Evolutionary conservation across 2,329 filamentous ascomycete genomes (phyloP).

Genomic region (Nigrospora osmanthi): DNA sequence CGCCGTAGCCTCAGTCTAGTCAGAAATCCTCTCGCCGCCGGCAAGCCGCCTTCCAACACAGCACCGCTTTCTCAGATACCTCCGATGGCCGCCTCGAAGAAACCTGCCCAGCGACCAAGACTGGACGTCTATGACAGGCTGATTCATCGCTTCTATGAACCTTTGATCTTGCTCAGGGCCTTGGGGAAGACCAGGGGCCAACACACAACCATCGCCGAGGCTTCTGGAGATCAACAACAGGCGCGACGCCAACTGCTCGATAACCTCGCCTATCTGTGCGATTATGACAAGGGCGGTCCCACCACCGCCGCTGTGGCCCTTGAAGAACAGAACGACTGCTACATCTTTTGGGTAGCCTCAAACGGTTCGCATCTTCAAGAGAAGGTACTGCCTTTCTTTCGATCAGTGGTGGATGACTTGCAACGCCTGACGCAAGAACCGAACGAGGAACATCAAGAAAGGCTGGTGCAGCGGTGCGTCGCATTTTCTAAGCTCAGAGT

Average conservation of each 20-base stretch:
- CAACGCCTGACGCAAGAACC: conserved; percentile 1
- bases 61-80: too few species aligned
- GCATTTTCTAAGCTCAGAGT: conserved; percentile 7
- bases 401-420: conserved; percentile 11
- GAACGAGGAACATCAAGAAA: background rate
- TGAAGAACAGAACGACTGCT: conserved; percentile 21
- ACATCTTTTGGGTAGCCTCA: conserved; percentile 34
- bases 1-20: too few species aligned
- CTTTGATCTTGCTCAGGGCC: conserved; percentile 22
- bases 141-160: conserved; percentile 28
- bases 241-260: conserved; percentile 23
- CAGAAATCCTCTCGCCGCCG: too few species aligned
- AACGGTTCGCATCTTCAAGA: conserved; percentile 20
- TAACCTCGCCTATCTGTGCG: conserved; percentile 35
- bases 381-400: conserved; percentile 22
- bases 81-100: too few species aligned
- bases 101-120: background rate
- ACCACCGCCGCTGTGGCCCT: conserved; percentile 36
- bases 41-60: too few species aligned
- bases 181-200: conserved; percentile 24
- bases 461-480: conserved; percentile 13
- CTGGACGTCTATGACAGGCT: background rate
- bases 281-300: conserved; percentile 35
- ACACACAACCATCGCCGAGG: conserved; percentile 5
- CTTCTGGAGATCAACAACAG: conserved; percentile 2